Percentiles rank a stretch among this genome's conserved stretches.
phyloP scores from a whole-genome alignment of 2,329 filamentous ascomycete genomes.

The Diaporthe longicolla region DNA sequence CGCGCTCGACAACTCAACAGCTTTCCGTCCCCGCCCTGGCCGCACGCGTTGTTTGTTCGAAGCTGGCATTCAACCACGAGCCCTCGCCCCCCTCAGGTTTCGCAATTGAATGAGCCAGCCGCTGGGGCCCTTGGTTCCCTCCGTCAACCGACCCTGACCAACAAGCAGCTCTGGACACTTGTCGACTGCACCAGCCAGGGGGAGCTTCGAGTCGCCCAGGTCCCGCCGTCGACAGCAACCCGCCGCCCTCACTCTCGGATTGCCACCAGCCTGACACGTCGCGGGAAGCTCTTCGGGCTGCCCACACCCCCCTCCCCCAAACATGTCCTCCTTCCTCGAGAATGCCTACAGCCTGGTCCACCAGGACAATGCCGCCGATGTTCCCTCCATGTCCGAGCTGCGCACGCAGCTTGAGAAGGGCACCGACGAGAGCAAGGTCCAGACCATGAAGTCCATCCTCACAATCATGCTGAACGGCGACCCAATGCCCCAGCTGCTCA shows the following conservation, averaged over 20 bases:
- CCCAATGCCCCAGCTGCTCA: slow-evolving; percentile 92
- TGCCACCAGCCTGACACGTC: slow-evolving; percentile 32
- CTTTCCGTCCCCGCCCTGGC: slow-evolving; percentile 11
- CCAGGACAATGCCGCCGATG: slow-evolving; percentile 95
- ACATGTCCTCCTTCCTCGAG: slow-evolving; percentile 95
- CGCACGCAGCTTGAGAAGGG: slow-evolving; percentile 95
- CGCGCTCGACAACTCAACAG: slow-evolving; percentile 20
- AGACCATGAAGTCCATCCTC: slow-evolving; percentile 96
- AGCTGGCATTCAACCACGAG: slow-evolving; percentile 22
- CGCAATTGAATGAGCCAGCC: slow-evolving; percentile 11
- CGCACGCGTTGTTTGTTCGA: slow-evolving; percentile 21
- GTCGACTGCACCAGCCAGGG: slow-evolving; percentile 34
- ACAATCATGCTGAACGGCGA: slow-evolving; percentile 99
- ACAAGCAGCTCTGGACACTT: slow-evolving; percentile 17
- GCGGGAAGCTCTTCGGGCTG: slow-evolving; percentile 40
- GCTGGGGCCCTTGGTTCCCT: neutral
- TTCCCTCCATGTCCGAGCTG: slow-evolving; percentile 90
- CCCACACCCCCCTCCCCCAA: slow-evolving; percentile 57
- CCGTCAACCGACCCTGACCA: neutral
- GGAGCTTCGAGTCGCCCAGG: slow-evolving; percentile 31
- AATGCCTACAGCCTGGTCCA: slow-evolving; percentile 97
- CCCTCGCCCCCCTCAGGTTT: neutral
- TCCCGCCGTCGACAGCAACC: slow-evolving; percentile 19
- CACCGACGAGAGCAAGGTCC: slow-evolving; percentile 91
- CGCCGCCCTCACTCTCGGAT: slow-evolving; percentile 8